Evolutionary conservation across 805 yeast species (phyloP), one percentile per base, ranked within the genome.

Genomic region (Ogataea sp.): DNA sequence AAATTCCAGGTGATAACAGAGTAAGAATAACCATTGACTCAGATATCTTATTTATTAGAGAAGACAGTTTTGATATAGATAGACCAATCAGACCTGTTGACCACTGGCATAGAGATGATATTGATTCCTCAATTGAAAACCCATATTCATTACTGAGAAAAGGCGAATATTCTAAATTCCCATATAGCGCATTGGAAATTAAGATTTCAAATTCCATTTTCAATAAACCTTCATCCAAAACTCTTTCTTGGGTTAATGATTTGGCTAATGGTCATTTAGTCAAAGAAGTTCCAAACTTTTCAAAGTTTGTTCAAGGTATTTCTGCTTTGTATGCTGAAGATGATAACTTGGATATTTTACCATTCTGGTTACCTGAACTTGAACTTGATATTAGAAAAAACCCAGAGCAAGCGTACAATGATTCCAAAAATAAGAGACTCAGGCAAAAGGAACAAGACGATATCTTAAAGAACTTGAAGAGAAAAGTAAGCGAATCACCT

Each of bases 1-100:
- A 90, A 68, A 90, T 90, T 51, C 98, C 98, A 3, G 97, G 97
- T 42, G 97, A 93, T 58, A 94, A 89, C 58, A 76, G 90, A 54
- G 82, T 89, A 29, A 79, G 97, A 58, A 80, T 93, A 44, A 80
- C 85, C 33, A 85, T 90, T 46, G 97, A 90, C 62, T 82, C 94
- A 14, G 93, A 93, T 58, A 77, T 93, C 41, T 56, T 80, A 38
- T 89, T 85, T 56, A 80, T 90, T 44, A 77, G 97, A 51, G 98
- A 90, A 58, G 97, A 90, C 58, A 64, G 90, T 0, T 83, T 90
- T 55, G 96, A 89, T 59, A 63, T 70, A 34, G 79, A 77, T 46
- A 74, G 89, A 50, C 97, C 98, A 15, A 83, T 88, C 45, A 81
- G 98, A 64, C 84, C 87, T 55, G 95, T 96, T 29, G 62, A 64